These are phyloP conservation scores for Moelleriella libera DNA, from an alignment of 2,329 filamentous ascomycete genomes.

Conservation along the genomic window DNA sequence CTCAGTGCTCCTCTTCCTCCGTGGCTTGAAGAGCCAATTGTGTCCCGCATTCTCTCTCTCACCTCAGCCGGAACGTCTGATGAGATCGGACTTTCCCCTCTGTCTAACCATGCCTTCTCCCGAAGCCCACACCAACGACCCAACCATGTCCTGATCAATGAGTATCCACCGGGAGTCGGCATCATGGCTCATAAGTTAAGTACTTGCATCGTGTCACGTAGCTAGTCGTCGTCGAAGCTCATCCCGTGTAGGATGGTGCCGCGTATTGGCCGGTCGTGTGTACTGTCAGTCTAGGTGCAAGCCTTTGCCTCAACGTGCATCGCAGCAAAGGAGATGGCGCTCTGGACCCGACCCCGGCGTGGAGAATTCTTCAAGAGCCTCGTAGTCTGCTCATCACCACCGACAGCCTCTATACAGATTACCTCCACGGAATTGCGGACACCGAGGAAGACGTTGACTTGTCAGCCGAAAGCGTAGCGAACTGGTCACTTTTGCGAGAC, in stretches of 20 bases:
- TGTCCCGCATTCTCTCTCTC: slow-evolving; percentile 44
- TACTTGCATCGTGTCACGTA: slow-evolving; percentile 10
- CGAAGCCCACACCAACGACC: slow-evolving; percentile 60
- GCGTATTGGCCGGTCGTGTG: slow-evolving; percentile 83
- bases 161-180: slow-evolving; percentile 77
- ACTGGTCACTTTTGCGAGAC: slow-evolving; percentile 54
- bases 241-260: slow-evolving; percentile 49
- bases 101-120: slow-evolving; percentile 31
- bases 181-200: slow-evolving; percentile 82
- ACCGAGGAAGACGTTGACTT: slow-evolving; percentile 53
- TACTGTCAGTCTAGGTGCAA: slow-evolving; percentile 72
- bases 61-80: slow-evolving; percentile 9
- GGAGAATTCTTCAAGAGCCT: slow-evolving; percentile 66
- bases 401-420: slow-evolving; percentile 51
- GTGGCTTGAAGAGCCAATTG: slow-evolving; percentile 60
- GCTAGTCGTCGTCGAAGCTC: slow-evolving; percentile 12
- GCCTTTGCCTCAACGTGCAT: slow-evolving; percentile 66
- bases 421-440: slow-evolving; percentile 63
- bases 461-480: slow-evolving; percentile 45
- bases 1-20: slow-evolving; percentile 58
- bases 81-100: slow-evolving; percentile 11
- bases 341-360: slow-evolving; percentile 33
- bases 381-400: slow-evolving; percentile 67
- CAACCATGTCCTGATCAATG: slow-evolving; percentile 90
- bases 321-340: slow-evolving; percentile 47